Base-by-base conservation (phyloP, 345 rosid species). In the Lepidium sativum region DNA sequence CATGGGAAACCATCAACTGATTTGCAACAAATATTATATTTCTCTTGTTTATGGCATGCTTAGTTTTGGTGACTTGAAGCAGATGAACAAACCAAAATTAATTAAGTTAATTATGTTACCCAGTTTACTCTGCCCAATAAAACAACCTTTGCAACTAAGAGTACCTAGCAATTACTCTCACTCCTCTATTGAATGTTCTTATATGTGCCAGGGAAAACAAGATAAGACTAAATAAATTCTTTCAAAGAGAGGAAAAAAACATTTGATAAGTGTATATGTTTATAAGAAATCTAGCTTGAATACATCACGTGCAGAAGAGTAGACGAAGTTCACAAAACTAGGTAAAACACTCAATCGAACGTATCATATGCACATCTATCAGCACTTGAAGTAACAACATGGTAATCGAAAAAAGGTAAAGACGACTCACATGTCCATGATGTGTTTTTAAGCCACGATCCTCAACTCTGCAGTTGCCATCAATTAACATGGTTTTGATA, bases 381-480 rank as follows among this genome's bases (percentile, higher is more conserved):
- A 56, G 16, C 60, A 58, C 35, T 32, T 31, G 2, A 29, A 58
- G 51, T 15, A 34, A 57, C 52, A 50, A 50, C 15, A 64, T 9
- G 9, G 31, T 58, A 54, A 37, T 27, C 0, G 25, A 16, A 71
- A 61, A 52, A 21, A 0, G 49, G 15, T 20, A 63, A 54, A 62
- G 5, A 76, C 27, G 43, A 80, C 96, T 84, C 75, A 92, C 98
- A 77, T 81, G 88, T 63, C 99, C 96, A 73, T 89, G 96, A 39
- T 92, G 99, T 25, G 89, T 83, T 89, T 92, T 92, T 90, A 92
- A 78, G 65, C 99, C 99, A 48, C 97, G 92, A 80, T 92, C 99
- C 81, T 92, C 99, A 58, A 90, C 99, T 71, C 99, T 81, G 80
- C 96, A 92, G 50, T 86, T 92, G 18, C 99, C 99, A 71, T 89